Evolutionary conservation across 768 basidiomycete species (phyloP).

Genomic region (Boletus rufocinnamomeus): DNA sequence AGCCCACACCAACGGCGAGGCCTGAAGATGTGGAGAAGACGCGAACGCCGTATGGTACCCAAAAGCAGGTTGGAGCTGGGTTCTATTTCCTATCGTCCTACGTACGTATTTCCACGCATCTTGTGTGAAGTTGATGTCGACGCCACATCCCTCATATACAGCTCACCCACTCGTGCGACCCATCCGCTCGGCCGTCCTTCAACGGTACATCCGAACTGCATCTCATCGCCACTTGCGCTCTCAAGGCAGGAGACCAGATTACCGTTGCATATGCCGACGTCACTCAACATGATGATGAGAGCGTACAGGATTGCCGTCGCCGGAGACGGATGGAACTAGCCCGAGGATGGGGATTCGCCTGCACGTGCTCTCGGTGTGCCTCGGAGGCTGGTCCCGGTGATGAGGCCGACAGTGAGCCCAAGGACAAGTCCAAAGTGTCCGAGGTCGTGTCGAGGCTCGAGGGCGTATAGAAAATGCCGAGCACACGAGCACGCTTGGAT

Average conservation of each 20-base stretch:
- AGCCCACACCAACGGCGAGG: constrained; percentile 56
- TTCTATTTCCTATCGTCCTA: constrained; percentile 79
- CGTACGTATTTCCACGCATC: constrained; percentile 35
- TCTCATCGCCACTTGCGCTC: constrained; percentile 62
- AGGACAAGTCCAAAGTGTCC: constrained; percentile 56
- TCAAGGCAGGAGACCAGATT: constrained; percentile 77
- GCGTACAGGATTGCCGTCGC: constrained; percentile 53
- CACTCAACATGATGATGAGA: constrained; percentile 54
- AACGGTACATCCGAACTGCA: constrained; percentile 68
- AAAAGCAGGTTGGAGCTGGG: constrained; percentile 73
- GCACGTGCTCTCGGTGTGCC: constrained; percentile 64
- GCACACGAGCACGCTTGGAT: neutral
- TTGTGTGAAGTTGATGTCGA: neutral
- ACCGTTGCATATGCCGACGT: constrained; percentile 78
- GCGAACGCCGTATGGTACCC: constrained; percentile 75
- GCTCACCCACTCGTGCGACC: constrained; percentile 75
- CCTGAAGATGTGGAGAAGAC: constrained; percentile 76
- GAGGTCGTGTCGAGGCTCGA: constrained; percentile 36
- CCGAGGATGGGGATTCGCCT: constrained; percentile 82
- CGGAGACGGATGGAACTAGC: constrained; percentile 73
- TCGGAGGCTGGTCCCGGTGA: constrained; percentile 46
- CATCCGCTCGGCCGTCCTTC: constrained; percentile 67
- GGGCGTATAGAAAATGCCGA: constrained; percentile 18
- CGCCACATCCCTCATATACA: constrained; percentile 19
- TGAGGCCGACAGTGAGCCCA: constrained; percentile 37